A percentile compares a stretch with the other conserved stretches of the same genome.
These are phyloP conservation scores for Trichophyton verrucosum DNA, from an alignment of 2,329 filamentous ascomycete species.

Conservation along the genomic window DNA sequence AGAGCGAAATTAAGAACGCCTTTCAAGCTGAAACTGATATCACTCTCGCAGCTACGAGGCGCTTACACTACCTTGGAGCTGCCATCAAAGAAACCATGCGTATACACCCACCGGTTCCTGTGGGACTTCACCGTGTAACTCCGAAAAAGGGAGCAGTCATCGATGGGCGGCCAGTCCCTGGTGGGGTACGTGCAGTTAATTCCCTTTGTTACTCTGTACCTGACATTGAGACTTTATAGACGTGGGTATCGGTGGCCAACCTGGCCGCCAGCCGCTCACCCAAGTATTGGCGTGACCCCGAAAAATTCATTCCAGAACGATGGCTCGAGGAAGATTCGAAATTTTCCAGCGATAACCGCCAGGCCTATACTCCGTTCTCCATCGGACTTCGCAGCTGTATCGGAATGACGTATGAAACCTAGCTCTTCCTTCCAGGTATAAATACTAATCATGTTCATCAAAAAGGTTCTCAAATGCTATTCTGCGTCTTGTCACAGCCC, in stretches of 20 bases:
- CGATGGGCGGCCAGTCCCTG: neutral
- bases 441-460: neutral
- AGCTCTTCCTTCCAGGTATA: neutral
- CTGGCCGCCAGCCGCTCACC: neutral
- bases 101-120: conserved; percentile 59
- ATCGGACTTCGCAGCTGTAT: neutral
- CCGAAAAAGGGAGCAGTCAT: conserved; percentile 28
- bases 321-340: neutral
- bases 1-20: conserved; percentile 29
- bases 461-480: neutral
- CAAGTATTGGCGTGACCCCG: neutral
- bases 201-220: neutral
- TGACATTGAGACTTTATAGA: neutral
- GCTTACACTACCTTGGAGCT: conserved; percentile 63
- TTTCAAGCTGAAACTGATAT: conserved; percentile 49
- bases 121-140: conserved; percentile 62
- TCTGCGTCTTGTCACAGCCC: neutral
- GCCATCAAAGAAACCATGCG: conserved; percentile 68
- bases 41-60: conserved; percentile 44
- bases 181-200: neutral
- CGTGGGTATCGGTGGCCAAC: neutral
- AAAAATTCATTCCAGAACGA: neutral
- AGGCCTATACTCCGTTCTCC: neutral
- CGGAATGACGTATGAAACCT: neutral
- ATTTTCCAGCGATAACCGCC: neutral